Percentiles rank a stretch among this genome's conserved stretches.
Evolutionary conservation across 305 asterid species (phyloP).

Genomic region (Fraxinus latifolia): DNA sequence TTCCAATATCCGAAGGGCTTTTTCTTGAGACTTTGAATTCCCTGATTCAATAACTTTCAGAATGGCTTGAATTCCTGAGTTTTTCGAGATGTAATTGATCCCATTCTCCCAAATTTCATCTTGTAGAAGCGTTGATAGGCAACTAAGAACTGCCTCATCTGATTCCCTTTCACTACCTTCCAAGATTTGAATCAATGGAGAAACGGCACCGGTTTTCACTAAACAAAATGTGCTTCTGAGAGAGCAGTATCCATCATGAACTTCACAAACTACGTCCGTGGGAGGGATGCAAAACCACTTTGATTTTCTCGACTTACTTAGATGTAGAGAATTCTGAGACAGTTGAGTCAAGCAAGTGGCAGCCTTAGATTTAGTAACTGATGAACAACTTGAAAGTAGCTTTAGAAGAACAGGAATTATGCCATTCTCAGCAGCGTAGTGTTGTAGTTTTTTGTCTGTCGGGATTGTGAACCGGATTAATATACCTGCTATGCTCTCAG

Average conservation of each 20-base stretch:
- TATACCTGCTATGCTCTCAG: conserved; percentile 53
- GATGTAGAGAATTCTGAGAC: conserved; percentile 48
- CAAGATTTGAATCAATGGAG: conserved; percentile 45
- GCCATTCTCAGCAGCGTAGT: conserved; percentile 56
- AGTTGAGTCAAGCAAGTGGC: conserved; percentile 64
- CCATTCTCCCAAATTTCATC: conserved; percentile 78
- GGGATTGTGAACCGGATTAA: conserved; percentile 62
- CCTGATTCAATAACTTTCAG: conserved; percentile 49
- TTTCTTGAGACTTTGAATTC: conserved; percentile 53
- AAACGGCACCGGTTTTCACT: conserved; percentile 53
- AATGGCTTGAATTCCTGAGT: conserved; percentile 40
- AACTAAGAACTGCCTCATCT: conserved; percentile 53
- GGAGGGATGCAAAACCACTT: conserved; percentile 64
- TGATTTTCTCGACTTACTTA: conserved; percentile 45
- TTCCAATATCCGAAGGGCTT: conserved; percentile 70
- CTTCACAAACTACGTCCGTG: conserved; percentile 47
- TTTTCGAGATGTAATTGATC: conserved; percentile 41
- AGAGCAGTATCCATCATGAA: conserved; percentile 60
- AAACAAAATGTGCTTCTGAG: conserved; percentile 59
- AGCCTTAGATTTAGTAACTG: conserved; percentile 49
- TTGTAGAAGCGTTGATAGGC: conserved; percentile 58
- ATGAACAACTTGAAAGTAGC: conserved; percentile 48
- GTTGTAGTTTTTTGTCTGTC: conserved; percentile 57
- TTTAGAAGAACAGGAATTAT: conserved; percentile 48
- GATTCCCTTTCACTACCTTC: conserved; percentile 55